Evolutionary conservation across 2,329 filamentous ascomycete species (phyloP), one percentile per base, ranked within the genome.

Genomic region (Lomentospora prolificans): DNA sequence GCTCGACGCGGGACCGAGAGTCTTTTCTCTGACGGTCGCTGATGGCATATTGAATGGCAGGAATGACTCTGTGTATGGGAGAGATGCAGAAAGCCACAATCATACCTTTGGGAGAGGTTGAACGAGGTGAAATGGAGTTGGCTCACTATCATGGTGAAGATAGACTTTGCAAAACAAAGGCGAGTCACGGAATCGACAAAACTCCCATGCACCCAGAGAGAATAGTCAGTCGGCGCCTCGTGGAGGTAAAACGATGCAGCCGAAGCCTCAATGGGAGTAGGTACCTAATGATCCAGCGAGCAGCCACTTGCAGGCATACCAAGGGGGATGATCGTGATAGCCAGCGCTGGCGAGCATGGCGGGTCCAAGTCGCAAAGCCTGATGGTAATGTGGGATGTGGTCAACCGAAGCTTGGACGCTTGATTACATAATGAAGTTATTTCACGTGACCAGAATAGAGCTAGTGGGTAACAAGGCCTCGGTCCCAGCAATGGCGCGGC

Each of bases 141-240:
- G 31, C 36, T 44, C 33, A 54, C 46, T 39, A 54, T 24, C 52
- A 54, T 54, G 36, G 36, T 54, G 51, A 54, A 54, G 24, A 54
- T 39, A 6, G 28, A 54, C 44, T 9, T 27, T 31, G 33, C 10
- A 22, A 27, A 33, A 52, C 19, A 31, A 41, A 6, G 25, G 27
- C 24, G 36, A 44, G 25, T 24, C 52, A 27, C 25, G 46, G 14
- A 8, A 44, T 28, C 33, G 8, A 22, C 25, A 17, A n/a, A 19
- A 6, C 10, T 25, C n/a, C 51, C 9, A 7, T 8, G 17, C 28
- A 39, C 31, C 51, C 19, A 17, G 14, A 41, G n/a, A n/a, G 14
- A 17, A 41, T 41, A 17, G 2, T 14, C 44, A 22, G 7, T 48
- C 44, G 22, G 22, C 6, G 12, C 44, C 36, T 41, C 22, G 22